Conservation (phyloP, 2,329 filamentous ascomycete genomes). For the Arthrobotrys sphaeroides region DNA sequence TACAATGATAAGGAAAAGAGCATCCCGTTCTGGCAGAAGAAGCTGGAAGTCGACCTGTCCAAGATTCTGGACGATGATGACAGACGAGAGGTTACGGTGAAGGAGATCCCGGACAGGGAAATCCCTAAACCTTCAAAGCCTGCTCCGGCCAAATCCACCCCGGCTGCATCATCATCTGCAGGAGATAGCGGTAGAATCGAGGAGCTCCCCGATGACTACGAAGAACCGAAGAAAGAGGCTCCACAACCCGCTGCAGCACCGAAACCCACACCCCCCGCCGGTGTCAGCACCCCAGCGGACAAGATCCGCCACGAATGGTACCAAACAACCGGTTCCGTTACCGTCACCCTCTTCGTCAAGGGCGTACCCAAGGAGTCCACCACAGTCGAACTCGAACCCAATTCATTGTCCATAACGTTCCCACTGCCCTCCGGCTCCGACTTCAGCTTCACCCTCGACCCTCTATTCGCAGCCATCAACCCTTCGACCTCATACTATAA, state of each 20-base stretch:
- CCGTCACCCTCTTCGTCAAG: conserved; percentile 72
- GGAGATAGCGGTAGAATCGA: conserved; percentile 46
- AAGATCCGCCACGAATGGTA: conserved; percentile 77
- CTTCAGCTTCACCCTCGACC: conserved; percentile 69
- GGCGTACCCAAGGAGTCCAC: conserved; percentile 69
- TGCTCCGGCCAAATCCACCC: conserved; percentile 57
- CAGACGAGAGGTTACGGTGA: conserved; percentile 55
- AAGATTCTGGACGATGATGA: conserved; percentile 57
- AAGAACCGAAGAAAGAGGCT: conserved; percentile 38
- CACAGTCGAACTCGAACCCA: conserved; percentile 62
- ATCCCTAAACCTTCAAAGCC: conserved; percentile 62
- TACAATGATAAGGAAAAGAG: conserved; percentile 65
- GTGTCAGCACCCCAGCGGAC: conserved; percentile 63
- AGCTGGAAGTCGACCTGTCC: conserved; percentile 55
- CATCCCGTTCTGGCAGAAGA: conserved; percentile 56
- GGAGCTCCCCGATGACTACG: conserved; percentile 41
- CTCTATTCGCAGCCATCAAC: conserved; percentile 74
- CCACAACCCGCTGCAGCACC: conserved; percentile 50
- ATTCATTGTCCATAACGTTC: conserved; percentile 62
- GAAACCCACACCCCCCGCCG: conserved; percentile 12
- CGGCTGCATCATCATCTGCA: conserved; percentile 8
- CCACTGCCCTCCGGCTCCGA: conserved; percentile 68
- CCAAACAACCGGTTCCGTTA: conserved; percentile 69
- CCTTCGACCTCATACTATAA: conserved; percentile 69
- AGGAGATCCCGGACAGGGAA: conserved; percentile 56